These are phyloP conservation scores for Blepharisma stoltei DNA, from an alignment of 73 alveolate genomes.

Conservation along the genomic window DNA sequence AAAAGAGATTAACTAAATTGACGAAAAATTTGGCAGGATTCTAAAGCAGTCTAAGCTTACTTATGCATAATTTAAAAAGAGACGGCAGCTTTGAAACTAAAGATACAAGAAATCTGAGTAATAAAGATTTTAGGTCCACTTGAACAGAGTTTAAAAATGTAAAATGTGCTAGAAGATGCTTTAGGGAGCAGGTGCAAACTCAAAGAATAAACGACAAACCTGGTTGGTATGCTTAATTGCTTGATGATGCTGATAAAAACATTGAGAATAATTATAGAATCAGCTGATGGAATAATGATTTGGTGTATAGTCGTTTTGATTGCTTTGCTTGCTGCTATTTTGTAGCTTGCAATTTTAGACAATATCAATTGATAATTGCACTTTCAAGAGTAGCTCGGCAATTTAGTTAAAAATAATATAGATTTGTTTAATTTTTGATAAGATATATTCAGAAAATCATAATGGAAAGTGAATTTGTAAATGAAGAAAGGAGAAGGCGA, in stretches of 20 bases:
- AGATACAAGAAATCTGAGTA: conserved; percentile 8
- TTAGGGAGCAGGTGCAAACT: background rate
- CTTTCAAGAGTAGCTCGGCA: too few species aligned
- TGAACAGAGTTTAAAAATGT: background rate
- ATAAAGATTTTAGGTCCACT: background rate
- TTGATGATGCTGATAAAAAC: background rate
- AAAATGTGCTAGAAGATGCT: background rate
- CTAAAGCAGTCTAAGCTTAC: background rate
- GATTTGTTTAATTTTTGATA: too few species aligned
- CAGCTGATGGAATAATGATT: background rate
- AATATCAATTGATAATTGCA: too few species aligned
- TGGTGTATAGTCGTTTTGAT: background rate
- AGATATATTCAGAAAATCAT: too few species aligned
- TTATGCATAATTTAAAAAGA: background rate
- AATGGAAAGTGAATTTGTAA: too few species aligned
- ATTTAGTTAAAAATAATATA: too few species aligned
- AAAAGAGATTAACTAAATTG: background rate
- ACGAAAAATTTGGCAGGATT: background rate
- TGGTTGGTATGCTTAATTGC: background rate
- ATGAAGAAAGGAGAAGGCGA: too few species aligned
- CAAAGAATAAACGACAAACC: background rate
- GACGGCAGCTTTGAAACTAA: background rate
- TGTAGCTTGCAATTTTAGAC: background rate
- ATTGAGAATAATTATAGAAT: background rate
- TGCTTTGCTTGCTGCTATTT: background rate